Percentiles rank a stretch among this genome's conserved stretches.
These are phyloP conservation scores for Heterobasidion parviporum DNA, from an alignment of 1,284 basidiomycete species.

Conservation along the genomic window DNA sequence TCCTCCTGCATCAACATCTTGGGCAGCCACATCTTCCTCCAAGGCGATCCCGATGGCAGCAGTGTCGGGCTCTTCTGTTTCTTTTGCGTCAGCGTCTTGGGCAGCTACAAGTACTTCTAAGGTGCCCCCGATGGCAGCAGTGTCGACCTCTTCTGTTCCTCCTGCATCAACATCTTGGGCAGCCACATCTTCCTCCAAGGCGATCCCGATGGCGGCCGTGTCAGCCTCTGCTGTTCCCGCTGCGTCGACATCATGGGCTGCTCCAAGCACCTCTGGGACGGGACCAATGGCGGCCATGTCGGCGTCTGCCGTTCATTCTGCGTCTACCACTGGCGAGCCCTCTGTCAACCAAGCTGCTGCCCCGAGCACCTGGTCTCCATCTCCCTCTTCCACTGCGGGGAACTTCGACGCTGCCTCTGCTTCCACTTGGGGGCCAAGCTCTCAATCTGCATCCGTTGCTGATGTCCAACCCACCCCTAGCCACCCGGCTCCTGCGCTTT, in stretches of 20 bases:
- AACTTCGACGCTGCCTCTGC: background rate
- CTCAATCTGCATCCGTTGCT: background rate
- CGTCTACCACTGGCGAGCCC: background rate
- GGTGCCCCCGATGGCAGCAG: no score
- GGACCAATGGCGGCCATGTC: background rate
- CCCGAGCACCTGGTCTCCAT: constrained; percentile 3
- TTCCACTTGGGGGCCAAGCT: background rate
- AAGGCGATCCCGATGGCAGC: no score
- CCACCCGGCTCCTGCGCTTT: background rate
- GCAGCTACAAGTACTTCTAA: no score
- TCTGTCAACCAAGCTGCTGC: background rate
- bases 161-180: no score
- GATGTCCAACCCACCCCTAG: background rate
- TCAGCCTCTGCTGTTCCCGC: no score
- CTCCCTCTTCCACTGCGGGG: background rate
- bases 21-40: no score
- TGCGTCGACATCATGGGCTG: background rate
- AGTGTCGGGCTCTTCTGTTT: no score
- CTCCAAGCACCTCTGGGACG: background rate
- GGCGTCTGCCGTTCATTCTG: background rate
- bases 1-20: no score
- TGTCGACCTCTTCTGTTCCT: no score
- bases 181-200: no score
- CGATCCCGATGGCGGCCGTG: no score
- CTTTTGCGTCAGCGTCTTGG: no score